These are phyloP conservation scores for Lasiodiplodia sp. DNA, from an alignment of 2,329 filamentous ascomycete species.

Conservation along the genomic window DNA sequence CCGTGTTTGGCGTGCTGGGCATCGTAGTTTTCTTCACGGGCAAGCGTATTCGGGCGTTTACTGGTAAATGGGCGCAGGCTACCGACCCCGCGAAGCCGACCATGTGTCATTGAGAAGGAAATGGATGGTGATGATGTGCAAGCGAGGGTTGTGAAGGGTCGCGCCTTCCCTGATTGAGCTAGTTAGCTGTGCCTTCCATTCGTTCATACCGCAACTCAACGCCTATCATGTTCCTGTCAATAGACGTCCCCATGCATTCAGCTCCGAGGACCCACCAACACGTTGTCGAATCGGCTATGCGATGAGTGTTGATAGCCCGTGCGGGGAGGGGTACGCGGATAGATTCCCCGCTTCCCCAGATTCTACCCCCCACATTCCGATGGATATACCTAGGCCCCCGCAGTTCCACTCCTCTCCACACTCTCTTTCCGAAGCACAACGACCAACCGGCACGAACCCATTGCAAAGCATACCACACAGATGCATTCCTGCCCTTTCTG, in stretches of 20 bases:
- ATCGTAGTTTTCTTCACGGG: slow-evolving; percentile 42
- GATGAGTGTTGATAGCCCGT: no score
- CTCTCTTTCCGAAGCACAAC: not conserved
- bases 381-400: not conserved
- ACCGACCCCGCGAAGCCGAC: slow-evolving; percentile 28
- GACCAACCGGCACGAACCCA: not conserved
- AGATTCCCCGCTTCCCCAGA: not conserved
- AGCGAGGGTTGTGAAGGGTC: not conserved
- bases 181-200: not conserved
- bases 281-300: not conserved
- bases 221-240: no score
- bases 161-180: not conserved
- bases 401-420: slow-evolving; percentile 6
- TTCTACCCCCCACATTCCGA: slow-evolving; percentile 24
- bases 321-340: not conserved
- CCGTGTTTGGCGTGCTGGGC: slow-evolving; percentile 39
- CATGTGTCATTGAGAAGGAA: slow-evolving; percentile 7
- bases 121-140: not conserved
- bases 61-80: slow-evolving; percentile 39
- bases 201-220: no score
- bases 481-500: slow-evolving; percentile 39
- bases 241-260: no score
- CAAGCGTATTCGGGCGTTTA: slow-evolving; percentile 43
- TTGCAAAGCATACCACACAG: not conserved
- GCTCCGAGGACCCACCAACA: not conserved